Conservation (phyloP, 2,329 filamentous ascomycete genomes). For the Xylaria polymorpha region DNA sequence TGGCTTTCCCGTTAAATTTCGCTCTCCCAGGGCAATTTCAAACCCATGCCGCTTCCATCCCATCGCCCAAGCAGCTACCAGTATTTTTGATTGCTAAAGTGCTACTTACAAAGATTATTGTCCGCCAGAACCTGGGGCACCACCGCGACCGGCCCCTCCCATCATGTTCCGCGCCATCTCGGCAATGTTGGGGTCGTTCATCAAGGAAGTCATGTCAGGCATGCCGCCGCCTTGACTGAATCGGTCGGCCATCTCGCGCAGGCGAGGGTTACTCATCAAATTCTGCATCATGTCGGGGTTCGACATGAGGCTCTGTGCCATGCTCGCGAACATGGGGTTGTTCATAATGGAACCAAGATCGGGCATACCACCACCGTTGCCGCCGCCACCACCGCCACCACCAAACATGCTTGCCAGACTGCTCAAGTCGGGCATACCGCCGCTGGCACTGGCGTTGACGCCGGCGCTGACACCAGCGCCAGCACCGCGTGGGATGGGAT, state of each 20-base stretch:
- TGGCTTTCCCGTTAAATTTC: conserved; percentile 10
- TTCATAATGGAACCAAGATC: conserved; percentile 89
- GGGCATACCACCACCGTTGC: conserved; percentile 82
- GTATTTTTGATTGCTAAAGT: not conserved
- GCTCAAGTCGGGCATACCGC: conserved; percentile 77
- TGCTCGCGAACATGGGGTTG: conserved; percentile 98
- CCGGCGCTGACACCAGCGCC: conserved; percentile 53
- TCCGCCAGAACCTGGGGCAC: conserved; percentile 38
- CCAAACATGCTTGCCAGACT: conserved; percentile 79
- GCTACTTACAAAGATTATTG: conserved; percentile 33
- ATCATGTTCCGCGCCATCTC: conserved; percentile 72
- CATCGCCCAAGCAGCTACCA: not conserved
- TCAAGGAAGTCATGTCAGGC: conserved; percentile 86
- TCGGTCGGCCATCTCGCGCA: conserved; percentile 86
- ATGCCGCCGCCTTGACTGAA: conserved; percentile 84
- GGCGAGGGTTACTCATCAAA: conserved; percentile 91
- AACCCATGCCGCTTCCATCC: not conserved
- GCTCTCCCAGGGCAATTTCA: not conserved
- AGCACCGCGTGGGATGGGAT: conserved; percentile 55
- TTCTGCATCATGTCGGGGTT: conserved; percentile 93
- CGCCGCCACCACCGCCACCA: conserved; percentile 63
- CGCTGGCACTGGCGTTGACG: conserved; percentile 56
- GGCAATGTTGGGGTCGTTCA: conserved; percentile 91
- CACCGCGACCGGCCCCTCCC: conserved; percentile 47
- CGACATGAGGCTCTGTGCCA: conserved; percentile 97